Evolutionary conservation across 345 rosid genomes (phyloP).

Genomic region (Aegle marmelos): DNA sequence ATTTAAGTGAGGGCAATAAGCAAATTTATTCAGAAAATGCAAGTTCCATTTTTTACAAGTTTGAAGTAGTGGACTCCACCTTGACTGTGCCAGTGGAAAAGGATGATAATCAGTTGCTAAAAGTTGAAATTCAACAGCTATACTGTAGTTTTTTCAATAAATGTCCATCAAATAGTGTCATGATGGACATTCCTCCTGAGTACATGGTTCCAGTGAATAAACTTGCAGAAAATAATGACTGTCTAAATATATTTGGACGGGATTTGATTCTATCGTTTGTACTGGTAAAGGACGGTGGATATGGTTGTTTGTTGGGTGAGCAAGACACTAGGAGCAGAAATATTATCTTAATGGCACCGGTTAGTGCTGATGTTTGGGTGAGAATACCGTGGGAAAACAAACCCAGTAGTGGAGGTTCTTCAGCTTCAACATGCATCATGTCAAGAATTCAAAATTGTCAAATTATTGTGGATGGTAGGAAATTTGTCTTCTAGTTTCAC

Average conservation of each 20-base stretch:
- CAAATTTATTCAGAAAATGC: conserved; percentile 18
- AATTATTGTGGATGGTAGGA: conserved; percentile 65
- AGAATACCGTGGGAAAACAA: conserved; percentile 57
- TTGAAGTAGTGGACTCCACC: conserved; percentile 72
- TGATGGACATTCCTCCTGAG: conserved; percentile 53
- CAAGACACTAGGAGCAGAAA: conserved; percentile 28
- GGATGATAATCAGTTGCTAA: conserved; percentile 48
- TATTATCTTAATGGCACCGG: conserved; percentile 44
- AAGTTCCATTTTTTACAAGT: conserved; percentile 44
- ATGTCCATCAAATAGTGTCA: conserved; percentile 35
- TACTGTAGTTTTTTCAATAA: conserved; percentile 42
- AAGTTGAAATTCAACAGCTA: conserved; percentile 52
- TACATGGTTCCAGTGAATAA: conserved; percentile 47
- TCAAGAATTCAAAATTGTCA: conserved; percentile 54
- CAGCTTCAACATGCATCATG: conserved; percentile 55
- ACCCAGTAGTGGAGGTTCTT: conserved; percentile 24
- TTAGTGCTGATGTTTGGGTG: conserved; percentile 74
- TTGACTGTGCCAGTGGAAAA: conserved; percentile 55
- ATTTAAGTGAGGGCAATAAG: conserved; percentile 28
- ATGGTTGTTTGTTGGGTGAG: conserved; percentile 24
- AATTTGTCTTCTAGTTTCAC: conserved; percentile 7
- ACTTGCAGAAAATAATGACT: conserved; percentile 39
- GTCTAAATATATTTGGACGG: conserved; percentile 69
- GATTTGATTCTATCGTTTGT: conserved; percentile 50
- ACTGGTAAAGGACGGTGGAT: conserved; percentile 39